phyloP scores from a whole-genome alignment of 345 rosid genomes.

The Moricandia arvensis region DNA sequence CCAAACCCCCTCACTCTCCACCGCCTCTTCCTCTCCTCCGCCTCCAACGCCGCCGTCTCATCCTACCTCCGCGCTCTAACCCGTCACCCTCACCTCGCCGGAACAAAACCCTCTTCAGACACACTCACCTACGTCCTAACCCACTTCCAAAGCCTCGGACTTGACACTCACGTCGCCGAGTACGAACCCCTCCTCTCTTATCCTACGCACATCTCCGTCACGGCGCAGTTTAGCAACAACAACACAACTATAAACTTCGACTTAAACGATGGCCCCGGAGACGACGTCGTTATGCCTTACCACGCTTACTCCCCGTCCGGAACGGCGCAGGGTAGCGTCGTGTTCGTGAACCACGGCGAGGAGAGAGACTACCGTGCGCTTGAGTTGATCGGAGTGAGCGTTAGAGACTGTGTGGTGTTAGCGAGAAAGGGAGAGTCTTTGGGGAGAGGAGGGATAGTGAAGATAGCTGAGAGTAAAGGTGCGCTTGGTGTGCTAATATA shows the following conservation, averaged over 20 bases:
- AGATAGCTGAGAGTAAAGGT: conserved; percentile 61
- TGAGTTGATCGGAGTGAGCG: conserved; percentile 55
- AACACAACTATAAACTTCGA: conserved; percentile 41
- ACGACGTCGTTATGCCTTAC: conserved; percentile 56
- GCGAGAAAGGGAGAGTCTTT: conserved; percentile 58
- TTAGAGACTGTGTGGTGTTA: conserved; percentile 60
- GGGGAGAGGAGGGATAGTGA: conserved; percentile 65
- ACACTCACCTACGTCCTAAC: conserved; percentile 53
- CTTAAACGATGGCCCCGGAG: conserved; percentile 38
- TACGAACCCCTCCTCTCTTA: conserved; percentile 72
- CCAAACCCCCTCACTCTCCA: conserved; percentile 46
- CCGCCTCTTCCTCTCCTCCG: conserved; percentile 61
- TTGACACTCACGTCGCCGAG: conserved; percentile 52
- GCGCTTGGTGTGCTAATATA: conserved; percentile 77
- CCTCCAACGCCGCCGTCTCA: conserved; percentile 67
- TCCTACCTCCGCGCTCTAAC: conserved; percentile 82
- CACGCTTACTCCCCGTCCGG: conserved; percentile 97
- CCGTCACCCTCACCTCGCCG: conserved; percentile 79
- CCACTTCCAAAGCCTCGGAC: conserved; percentile 58
- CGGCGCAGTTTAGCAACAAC: conserved; percentile 61
- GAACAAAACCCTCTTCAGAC: conserved; percentile 59
- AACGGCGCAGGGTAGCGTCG: conserved; percentile 52
- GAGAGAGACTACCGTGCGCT: conserved; percentile 72
- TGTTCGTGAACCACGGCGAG: conserved; percentile 72
- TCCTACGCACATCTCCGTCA: conserved; percentile 54